A percentile compares a stretch with the other conserved stretches of the same genome.
Conservation (phyloP, 495 filamentous ascomycete species). For the Penicillium cosmopolitanum region DNA sequence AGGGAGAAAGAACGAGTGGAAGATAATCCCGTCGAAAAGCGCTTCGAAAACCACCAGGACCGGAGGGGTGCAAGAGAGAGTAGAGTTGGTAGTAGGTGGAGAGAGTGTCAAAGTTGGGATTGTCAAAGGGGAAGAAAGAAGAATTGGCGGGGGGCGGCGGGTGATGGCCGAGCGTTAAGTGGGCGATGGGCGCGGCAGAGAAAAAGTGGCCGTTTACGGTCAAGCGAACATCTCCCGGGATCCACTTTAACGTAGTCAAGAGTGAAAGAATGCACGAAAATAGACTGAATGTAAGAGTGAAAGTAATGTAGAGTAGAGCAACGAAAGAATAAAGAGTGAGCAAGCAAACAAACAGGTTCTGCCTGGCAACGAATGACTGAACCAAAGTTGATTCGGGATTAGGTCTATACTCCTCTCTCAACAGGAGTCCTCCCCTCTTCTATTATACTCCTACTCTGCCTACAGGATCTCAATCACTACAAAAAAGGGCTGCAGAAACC, state of each 20-base stretch:
- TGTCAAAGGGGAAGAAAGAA: conserved; percentile 16
- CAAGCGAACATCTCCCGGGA: conserved; percentile 34
- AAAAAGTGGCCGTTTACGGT: conserved; percentile 33
- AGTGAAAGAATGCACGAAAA: background rate
- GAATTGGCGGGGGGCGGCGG: conserved; percentile 23
- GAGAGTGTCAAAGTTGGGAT: background rate
- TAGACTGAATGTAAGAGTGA: background rate
- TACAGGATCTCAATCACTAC: background rate
- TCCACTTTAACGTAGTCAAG: conserved; percentile 14
- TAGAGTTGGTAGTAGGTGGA: background rate
- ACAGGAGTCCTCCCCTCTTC: conserved; percentile 4
- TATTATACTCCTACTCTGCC: conserved; percentile 14
- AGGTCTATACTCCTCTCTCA: background rate
- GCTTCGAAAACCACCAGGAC: conserved; percentile 33
- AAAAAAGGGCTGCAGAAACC: background rate
- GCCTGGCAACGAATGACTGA: conserved; percentile 17
- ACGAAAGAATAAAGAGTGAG: conserved; percentile 1
- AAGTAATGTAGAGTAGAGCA: background rate
- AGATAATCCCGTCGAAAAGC: conserved; percentile 22
- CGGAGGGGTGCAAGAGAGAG: conserved; percentile 34
- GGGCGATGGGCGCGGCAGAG: conserved; percentile 12
- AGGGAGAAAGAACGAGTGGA: conserved; percentile 25
- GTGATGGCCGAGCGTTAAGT: conserved; percentile 6
- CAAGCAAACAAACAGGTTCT: background rate
- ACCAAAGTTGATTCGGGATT: conserved; percentile 13